Conservation (phyloP, 371 early-diverging fungal species). For the Mucor indicus region DNA sequence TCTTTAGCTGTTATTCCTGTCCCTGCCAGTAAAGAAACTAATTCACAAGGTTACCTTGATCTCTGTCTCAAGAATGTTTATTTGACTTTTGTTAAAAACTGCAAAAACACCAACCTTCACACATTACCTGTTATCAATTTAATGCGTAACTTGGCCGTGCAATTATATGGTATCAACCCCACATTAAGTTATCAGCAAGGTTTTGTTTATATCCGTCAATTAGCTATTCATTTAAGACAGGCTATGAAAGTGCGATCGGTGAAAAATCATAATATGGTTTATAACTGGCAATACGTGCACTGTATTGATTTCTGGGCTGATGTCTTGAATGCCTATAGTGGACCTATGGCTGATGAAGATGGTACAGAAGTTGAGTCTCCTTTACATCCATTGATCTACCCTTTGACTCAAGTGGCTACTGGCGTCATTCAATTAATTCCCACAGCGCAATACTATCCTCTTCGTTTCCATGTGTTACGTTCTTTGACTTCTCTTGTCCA, state of each 20-base stretch:
- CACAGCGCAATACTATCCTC: slow-evolving; percentile 85
- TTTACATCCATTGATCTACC: slow-evolving; percentile 83
- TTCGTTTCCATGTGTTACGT: slow-evolving; percentile 82
- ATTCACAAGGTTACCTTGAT: slow-evolving; percentile 35
- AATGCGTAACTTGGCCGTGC: slow-evolving; percentile 87
- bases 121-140: slow-evolving; percentile 82
- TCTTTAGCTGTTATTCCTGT: slow-evolving; percentile 52
- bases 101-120: slow-evolving; percentile 73
- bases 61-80: slow-evolving; percentile 73
- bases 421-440: slow-evolving; percentile 84
- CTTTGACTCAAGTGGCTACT: slow-evolving; percentile 83
- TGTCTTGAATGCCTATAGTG: slow-evolving; percentile 72
- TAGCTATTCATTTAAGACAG: slow-evolving; percentile 85
- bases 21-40: slow-evolving; percentile 14
- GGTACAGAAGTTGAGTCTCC: slow-evolving; percentile 53
- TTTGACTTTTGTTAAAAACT: slow-evolving; percentile 73
- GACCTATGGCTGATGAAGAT: slow-evolving; percentile 13
- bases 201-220: slow-evolving; percentile 88
- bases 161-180: slow-evolving; percentile 76
- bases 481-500: slow-evolving; percentile 66
- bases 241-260: slow-evolving; percentile 79
- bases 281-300: slow-evolving; percentile 95
- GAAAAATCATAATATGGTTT: slow-evolving; percentile 82
- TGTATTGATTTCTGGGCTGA: slow-evolving; percentile 87
- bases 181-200: slow-evolving; percentile 85